phyloP scores from a whole-genome alignment of 495 filamentous ascomycete species.

The Hypoxylon cercidicola region DNA sequence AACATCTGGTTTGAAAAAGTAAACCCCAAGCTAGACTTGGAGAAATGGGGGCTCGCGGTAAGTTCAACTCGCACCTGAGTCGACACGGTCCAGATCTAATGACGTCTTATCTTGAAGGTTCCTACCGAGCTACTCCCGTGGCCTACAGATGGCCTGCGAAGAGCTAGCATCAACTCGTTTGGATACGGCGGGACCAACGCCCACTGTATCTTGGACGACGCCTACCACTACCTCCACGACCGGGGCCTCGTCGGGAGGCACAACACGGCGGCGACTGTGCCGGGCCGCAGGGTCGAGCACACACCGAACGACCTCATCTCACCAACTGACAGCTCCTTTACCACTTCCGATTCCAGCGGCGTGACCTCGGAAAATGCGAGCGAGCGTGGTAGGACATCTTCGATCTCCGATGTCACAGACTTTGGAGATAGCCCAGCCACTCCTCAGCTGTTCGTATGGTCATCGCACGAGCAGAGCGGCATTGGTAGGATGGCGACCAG shows the following conservation, averaged over 20 bases:
- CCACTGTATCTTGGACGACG: slow-evolving; percentile 47
- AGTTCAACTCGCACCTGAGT: neutral
- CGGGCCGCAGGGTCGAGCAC: slow-evolving; percentile 18
- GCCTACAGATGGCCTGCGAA: slow-evolving; percentile 44
- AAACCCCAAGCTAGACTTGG: slow-evolving; percentile 55
- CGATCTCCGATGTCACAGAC: slow-evolving; percentile 35
- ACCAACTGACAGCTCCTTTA: slow-evolving; percentile 21
- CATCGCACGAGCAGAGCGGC: slow-evolving; percentile 45
- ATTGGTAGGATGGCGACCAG: slow-evolving; percentile 36
- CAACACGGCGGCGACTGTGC: slow-evolving; percentile 33
- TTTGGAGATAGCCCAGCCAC: slow-evolving; percentile 28
- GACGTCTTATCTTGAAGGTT: slow-evolving; percentile 22
- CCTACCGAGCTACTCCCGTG: slow-evolving; percentile 42
- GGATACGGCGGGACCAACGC: slow-evolving; percentile 56
- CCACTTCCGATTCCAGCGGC: slow-evolving; percentile 27
- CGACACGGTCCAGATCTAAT: neutral
- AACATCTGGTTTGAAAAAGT: slow-evolving; percentile 57
- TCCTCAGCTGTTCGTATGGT: slow-evolving; percentile 42
- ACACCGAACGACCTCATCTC: slow-evolving; percentile 8
- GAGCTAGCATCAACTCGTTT: slow-evolving; percentile 51
- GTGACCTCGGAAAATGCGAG: slow-evolving; percentile 33
- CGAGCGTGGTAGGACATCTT: slow-evolving; percentile 29
- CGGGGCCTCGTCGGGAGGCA: slow-evolving; percentile 32
- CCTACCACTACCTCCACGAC: slow-evolving; percentile 37
- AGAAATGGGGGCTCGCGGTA: slow-evolving; percentile 52